Evolutionary conservation across 805 yeast species (phyloP), one percentile per base, ranked within the genome.

Genomic region (Ogataea populi-albae): DNA sequence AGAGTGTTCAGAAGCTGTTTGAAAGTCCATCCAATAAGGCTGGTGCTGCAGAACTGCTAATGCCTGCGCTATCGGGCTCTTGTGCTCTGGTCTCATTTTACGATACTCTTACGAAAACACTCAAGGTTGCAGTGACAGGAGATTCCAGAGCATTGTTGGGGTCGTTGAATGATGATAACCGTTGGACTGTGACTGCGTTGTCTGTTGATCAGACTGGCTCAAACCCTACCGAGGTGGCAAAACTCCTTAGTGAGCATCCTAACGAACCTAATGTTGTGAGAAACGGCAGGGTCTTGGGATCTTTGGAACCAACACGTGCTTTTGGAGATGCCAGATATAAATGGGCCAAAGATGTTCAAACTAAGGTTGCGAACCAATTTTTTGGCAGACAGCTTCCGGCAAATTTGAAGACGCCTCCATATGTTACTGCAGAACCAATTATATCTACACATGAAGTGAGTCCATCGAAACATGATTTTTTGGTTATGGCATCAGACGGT

Each of bases 311-410:
- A 10, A 78, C 96, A 0, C 72, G 98, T 52, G 95, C 98, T 1
- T 93, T 93, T 68, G 98, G 98, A 31, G 98, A 93, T 61, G 95
- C 96, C 40, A 75, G 96, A 43, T 93, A 87, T 57, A 93, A 93
- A 57, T 73, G 95, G 69, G 77, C 88, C 10, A 61, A 57, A 8
- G 77, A 80, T 16, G 73, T 86, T 38, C 97, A 94, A 52, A 81
- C 81, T 31, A 65, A 71, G 39, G 71, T 85, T 17, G 81, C 86
- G 49, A 72, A 81, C 43, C 80, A 79, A 50, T 81, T 88, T 47
- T 89, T 91, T 57, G 94, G 96, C 23, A 74, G 91, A 55, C 64
- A 74, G 39, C 75, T 85, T 17, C 94, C 94, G 21, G 75, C 76
- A 34, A 75, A 77, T 47, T 71, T 86, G 41, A 68, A 79, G 41